phyloP scores from a whole-genome alignment of 2,329 filamentous ascomycete genomes.

The Magnaporthales sp. region DNA sequence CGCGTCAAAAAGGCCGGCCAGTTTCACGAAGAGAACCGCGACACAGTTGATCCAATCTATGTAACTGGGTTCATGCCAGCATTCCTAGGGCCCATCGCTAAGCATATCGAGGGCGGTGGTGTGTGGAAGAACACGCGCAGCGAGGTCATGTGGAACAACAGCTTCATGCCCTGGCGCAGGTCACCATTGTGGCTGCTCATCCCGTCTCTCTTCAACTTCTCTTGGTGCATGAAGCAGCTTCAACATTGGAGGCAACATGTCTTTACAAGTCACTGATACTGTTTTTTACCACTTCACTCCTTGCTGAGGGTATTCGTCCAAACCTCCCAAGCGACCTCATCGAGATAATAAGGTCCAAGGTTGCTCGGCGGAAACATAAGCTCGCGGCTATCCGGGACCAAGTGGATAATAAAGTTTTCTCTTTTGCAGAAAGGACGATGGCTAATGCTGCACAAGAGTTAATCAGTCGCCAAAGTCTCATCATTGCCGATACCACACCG shows the following conservation, averaged over 20 bases:
- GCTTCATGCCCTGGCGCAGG: neutral
- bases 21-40: neutral
- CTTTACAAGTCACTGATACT: neutral
- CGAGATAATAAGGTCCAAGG: neutral
- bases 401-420: neutral
- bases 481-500: neutral
- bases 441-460: neutral
- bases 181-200: neutral
- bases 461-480: neutral
- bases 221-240: neutral
- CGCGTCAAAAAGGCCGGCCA: neutral
- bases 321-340: neutral
- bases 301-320: neutral
- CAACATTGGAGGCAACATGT: neutral
- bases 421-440: neutral
- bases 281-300: neutral
- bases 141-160: neutral
- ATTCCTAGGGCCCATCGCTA: neutral
- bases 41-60: neutral
- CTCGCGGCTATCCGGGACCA: neutral
- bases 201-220: neutral
- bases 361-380: neutral
- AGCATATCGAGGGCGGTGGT: neutral
- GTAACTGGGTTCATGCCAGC: neutral
- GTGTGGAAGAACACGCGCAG: neutral